A percentile compares a stretch with the other conserved stretches of the same genome.
These are phyloP conservation scores for Plantago coronopus DNA, from an alignment of 305 asterid species.

Conservation along the genomic window DNA sequence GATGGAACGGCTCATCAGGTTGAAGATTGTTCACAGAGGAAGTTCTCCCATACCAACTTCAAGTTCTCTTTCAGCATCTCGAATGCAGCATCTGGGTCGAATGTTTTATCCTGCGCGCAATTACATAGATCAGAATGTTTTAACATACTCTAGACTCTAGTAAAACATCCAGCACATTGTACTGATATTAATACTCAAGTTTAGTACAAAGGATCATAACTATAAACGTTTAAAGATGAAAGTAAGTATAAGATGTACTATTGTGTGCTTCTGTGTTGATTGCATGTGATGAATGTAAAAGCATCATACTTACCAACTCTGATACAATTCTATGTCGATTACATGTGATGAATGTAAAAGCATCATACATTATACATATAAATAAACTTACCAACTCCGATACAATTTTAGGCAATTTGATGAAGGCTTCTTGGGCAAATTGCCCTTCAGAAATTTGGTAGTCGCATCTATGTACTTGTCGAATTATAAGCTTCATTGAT, in stretches of 20 bases:
- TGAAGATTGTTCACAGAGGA: background rate
- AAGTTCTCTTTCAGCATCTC: slow-evolving; percentile 38
- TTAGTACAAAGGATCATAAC: too few relatives aligned
- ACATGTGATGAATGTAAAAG: too few relatives aligned
- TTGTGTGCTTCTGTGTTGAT: too few relatives aligned
- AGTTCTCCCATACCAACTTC: slow-evolving; percentile 41
- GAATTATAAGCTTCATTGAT: slow-evolving; percentile 36
- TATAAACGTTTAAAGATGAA: too few relatives aligned
- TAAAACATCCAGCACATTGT: background rate
- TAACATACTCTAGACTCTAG: background rate
- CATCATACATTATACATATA: too few relatives aligned
- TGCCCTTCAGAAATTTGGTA: slow-evolving; percentile 41
- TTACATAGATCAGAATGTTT: slow-evolving; percentile 1
- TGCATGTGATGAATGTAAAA: too few relatives aligned
- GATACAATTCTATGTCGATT: too few relatives aligned
- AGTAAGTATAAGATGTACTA: too few relatives aligned
- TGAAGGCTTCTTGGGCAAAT: slow-evolving; percentile 36
- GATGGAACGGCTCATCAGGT: background rate
- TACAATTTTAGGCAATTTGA: slow-evolving; percentile 35
- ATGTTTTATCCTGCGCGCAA: slow-evolving; percentile 36
- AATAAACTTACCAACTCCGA: slow-evolving; percentile 36
- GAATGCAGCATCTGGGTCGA: slow-evolving; percentile 22
- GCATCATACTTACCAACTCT: too few relatives aligned
- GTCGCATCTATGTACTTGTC: slow-evolving; percentile 45
- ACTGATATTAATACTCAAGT: too few relatives aligned